Base-by-base conservation (phyloP, 495 filamentous ascomycete species). In the Penicillium pulvis region DNA sequence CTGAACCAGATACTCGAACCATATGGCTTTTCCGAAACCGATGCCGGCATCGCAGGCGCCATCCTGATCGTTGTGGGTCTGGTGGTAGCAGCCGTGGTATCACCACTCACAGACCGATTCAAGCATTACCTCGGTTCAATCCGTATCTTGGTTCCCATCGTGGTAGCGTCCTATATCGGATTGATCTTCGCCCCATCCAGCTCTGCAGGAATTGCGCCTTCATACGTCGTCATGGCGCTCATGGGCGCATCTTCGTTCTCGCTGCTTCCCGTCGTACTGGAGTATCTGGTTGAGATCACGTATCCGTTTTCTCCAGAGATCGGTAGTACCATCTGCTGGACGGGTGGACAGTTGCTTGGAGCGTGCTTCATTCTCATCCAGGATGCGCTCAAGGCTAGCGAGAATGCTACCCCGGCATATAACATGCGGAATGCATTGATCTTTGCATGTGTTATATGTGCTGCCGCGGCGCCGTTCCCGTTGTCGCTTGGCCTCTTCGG, bases 21-120 rank as follows among this genome's bases (percentile, higher is more conserved):
- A 0, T 90, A 96, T 76, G 84, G 80, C 60, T 96, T 87, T 81
- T 81, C 75, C 53, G 89, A 93, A 69, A 86, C 86, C 44, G 81
- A 96, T 42, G 90, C 93, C 41, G 94, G 94, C 51, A 90, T 97
- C 70, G 89, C 89, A 12, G 94, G 94, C 59, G 94, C 89, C 1
- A 70, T 95, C 26, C 73, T 98, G n/a, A 98, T 98, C 67, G 76
- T 97, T 49, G 86, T 93, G 55, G 94, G 94, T 20, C 85, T 98
- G 9, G 76, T 96, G 36, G 60, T 81, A 28, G 78, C 92, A 2
- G 94, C 92, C 12, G 75, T 96, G 57, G 75, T 85, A 3, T 88
- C 84, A 1, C 94, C 94, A 8, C 79, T 97, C 57, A 83, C 93
- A 58, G 94, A 98, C 75, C 83, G 86, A 53, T 93, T 84, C 51